Conservation (phyloP, 2,329 filamentous ascomycete species). For the Calcarisporium arbuscula region DNA sequence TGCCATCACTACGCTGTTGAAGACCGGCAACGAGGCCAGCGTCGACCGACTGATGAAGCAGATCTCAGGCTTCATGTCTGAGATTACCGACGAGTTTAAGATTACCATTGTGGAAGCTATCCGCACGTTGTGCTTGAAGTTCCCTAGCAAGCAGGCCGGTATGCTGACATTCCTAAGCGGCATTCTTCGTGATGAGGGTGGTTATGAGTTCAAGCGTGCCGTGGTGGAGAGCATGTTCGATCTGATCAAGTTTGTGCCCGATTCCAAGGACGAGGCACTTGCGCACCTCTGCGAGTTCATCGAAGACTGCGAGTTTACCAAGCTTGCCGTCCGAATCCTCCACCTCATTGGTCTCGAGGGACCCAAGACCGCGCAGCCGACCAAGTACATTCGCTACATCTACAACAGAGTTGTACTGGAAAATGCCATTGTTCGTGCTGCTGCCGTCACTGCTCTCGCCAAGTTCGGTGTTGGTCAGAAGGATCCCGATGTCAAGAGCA, state of each 20-base stretch:
- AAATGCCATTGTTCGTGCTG: constrained; percentile 91
- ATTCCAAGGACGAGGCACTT: constrained; percentile 73
- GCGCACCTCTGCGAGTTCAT: constrained; percentile 98
- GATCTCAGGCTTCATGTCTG: constrained; percentile 96
- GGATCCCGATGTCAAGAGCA: constrained; percentile 93
- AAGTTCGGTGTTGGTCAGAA: constrained; percentile 98
- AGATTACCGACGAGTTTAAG: constrained; percentile 99
- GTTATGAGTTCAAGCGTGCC: constrained; percentile 95
- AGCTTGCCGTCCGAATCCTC: constrained; percentile 89
- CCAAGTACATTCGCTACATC: constrained; percentile 98
- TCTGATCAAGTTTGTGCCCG: constrained; percentile 96
- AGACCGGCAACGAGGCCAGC: constrained; percentile 96
- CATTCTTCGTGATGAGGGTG: constrained; percentile 93
- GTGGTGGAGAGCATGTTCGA: constrained; percentile 99
- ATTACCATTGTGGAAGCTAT: constrained; percentile 99
- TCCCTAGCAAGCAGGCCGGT: constrained; percentile 94
- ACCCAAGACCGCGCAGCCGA: constrained; percentile 89
- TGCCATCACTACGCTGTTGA: constrained; percentile 94
- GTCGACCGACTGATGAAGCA: constrained; percentile 98
- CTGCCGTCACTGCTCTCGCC: constrained; percentile 88
- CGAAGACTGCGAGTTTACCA: constrained; percentile 98
- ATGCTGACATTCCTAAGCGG: constrained; percentile 97
- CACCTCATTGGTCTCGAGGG: constrained; percentile 92
- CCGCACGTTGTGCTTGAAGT: constrained; percentile 92
- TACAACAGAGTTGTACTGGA: constrained; percentile 98